Evolutionary conservation across 495 filamentous ascomycete species (phyloP).

Genomic region (Penicillium lividum): DNA sequence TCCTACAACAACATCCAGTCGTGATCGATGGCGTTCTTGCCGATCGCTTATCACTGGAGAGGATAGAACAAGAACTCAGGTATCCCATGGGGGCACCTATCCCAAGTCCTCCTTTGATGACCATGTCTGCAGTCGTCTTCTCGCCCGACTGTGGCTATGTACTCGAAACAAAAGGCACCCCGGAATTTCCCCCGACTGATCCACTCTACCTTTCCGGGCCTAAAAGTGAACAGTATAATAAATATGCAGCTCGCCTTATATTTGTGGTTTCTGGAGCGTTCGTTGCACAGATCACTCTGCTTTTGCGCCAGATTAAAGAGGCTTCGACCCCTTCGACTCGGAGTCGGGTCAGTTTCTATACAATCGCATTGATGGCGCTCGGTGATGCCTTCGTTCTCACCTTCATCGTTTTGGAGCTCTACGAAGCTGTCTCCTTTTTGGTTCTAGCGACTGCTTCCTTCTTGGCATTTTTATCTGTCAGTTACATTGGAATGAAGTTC

Average conservation of each 20-base stretch:
- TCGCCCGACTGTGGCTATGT: constrained; percentile 93
- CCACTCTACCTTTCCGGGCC: constrained; percentile 69
- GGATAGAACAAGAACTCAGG: constrained; percentile 82
- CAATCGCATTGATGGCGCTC: constrained; percentile 79
- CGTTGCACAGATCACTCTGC: constrained; percentile 69
- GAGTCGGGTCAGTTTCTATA: constrained; percentile 88
- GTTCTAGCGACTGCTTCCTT: constrained; percentile 68
- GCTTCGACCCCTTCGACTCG: constrained; percentile 91
- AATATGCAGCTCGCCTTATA: constrained; percentile 64
- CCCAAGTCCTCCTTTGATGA: constrained; percentile 64
- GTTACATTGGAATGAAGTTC: constrained; percentile 79
- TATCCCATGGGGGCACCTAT: constrained; percentile 80
- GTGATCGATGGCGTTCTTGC: constrained; percentile 36
- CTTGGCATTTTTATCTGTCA: constrained; percentile 69
- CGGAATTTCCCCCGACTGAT: constrained; percentile 64
- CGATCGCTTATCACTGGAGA: constrained; percentile 51
- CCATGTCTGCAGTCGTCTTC: constrained; percentile 83
- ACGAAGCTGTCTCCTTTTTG: constrained; percentile 65
- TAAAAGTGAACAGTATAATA: constrained; percentile 75
- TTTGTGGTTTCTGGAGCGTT: constrained; percentile 65
- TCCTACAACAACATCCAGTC: constrained; percentile 75
- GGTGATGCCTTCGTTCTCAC: constrained; percentile 74
- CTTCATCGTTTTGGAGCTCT: constrained; percentile 64
- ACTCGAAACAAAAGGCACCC: constrained; percentile 83
- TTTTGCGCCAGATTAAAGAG: constrained; percentile 86